Percentiles rank a stretch among this genome's conserved stretches.
These are phyloP conservation scores for Trichoderma koningii DNA, from an alignment of 2,329 filamentous ascomycete genomes.

Conservation along the genomic window DNA sequence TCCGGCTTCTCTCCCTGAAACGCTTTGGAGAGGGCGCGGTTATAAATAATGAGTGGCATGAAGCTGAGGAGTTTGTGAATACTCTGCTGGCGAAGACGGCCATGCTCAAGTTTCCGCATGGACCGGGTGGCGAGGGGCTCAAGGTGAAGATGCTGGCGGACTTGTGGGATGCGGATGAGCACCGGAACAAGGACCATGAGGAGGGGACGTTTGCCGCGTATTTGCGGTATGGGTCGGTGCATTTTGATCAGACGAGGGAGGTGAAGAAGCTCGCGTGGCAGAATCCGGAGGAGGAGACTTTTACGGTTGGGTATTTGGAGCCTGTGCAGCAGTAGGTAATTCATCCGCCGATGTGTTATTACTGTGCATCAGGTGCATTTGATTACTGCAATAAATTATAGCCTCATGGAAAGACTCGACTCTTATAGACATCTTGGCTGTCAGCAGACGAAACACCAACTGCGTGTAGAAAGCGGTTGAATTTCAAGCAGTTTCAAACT, in stretches of 20 bases:
- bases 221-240: slow-evolving; percentile 40
- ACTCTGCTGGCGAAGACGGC: slow-evolving; percentile 37
- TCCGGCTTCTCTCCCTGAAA: slow-evolving; percentile 31
- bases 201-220: slow-evolving; percentile 42
- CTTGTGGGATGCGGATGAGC: slow-evolving; percentile 38
- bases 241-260: slow-evolving; percentile 41
- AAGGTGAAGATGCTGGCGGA: slow-evolving; percentile 34
- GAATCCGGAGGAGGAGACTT: slow-evolving; percentile 4
- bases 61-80: slow-evolving; percentile 36
- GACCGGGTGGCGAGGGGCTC: slow-evolving; percentile 30
- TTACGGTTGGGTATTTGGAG: neutral
- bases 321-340: neutral
- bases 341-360: neutral
- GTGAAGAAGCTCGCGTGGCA: slow-evolving; percentile 16
- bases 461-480: too few relatives aligned
- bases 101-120: slow-evolving; percentile 44
- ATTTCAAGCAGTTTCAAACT: too few relatives aligned
- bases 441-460: too few relatives aligned
- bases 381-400: too few relatives aligned
- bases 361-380: neutral
- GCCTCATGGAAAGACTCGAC: too few relatives aligned
- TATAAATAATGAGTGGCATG: slow-evolving; percentile 29
- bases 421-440: too few relatives aligned
- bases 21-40: slow-evolving; percentile 32
- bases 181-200: slow-evolving; percentile 37